Conservation (phyloP, 495 filamentous ascomycete species). For the Aspergillus kassunensis region DNA sequence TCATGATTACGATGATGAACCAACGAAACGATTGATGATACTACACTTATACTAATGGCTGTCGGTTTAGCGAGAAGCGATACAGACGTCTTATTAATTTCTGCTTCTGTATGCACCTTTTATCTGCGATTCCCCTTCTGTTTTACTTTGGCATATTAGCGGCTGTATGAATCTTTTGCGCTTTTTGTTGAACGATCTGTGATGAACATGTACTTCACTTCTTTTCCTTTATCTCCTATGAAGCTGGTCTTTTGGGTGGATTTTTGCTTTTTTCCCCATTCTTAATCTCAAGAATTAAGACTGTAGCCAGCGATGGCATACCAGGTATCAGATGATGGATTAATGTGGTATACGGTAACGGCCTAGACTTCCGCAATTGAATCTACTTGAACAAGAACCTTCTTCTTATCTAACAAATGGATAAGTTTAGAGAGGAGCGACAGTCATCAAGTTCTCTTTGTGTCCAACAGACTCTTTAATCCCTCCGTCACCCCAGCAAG, state of each 20-base stretch:
- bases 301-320: slow-evolving; percentile 12
- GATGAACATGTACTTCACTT: slow-evolving; percentile 8
- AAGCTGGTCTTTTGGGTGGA: slow-evolving; percentile 16
- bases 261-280: slow-evolving; percentile 5
- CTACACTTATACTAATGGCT: slow-evolving; percentile 1
- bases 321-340: slow-evolving; percentile 1
- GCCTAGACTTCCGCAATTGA: neutral
- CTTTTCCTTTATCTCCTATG: slow-evolving; percentile 10
- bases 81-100: neutral
- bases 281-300: neutral
- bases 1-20: slow-evolving; percentile 11
- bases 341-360: slow-evolving; percentile 7
- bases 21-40: slow-evolving; percentile 14
- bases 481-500: neutral
- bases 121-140: neutral
- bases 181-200: neutral
- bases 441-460: neutral
- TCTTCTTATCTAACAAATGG: too few relatives aligned
- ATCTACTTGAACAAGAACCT: too few relatives aligned
- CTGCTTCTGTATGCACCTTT: neutral
- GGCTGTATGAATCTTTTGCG: slow-evolving; percentile 9
- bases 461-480: neutral
- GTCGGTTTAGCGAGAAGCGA: neutral
- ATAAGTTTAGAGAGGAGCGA: too few relatives aligned
- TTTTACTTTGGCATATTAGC: neutral